Percentiles rank a stretch among this genome's conserved stretches.
Conservation (phyloP, 2,329 filamentous ascomycete genomes). For the Trichoderma atroviride region DNA sequence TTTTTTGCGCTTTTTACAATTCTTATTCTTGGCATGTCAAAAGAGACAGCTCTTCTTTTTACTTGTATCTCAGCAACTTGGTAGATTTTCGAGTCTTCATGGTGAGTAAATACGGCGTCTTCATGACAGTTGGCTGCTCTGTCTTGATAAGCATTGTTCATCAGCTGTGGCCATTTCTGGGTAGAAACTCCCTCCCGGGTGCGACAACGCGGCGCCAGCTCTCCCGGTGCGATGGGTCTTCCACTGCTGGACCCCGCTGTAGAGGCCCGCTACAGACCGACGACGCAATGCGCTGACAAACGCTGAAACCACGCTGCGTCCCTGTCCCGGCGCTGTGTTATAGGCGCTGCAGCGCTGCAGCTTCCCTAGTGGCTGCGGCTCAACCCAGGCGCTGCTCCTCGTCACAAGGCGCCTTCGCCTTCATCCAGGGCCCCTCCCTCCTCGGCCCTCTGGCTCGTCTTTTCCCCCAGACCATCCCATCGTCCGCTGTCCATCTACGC, state of each 20-base stretch:
- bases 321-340: background rate
- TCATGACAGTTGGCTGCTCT: background rate
- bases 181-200: background rate
- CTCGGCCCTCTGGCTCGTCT: background rate
- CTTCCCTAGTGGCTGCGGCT: slow-evolving; percentile 20
- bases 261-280: background rate
- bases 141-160: background rate
- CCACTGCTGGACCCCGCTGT: slow-evolving; percentile 6
- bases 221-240: background rate
- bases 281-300: slow-evolving; percentile 22
- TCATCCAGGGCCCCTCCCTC: slow-evolving; percentile 1
- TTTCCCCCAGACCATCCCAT: slow-evolving; percentile 11
- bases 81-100: background rate
- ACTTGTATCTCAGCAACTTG: no score
- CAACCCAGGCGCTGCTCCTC: background rate
- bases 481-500: background rate
- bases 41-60: background rate
- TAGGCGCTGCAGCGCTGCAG: background rate
- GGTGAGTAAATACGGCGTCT: background rate
- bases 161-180: background rate
- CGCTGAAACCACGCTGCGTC: background rate
- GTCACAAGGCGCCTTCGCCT: slow-evolving; percentile 2
- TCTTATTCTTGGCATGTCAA: background rate
- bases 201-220: background rate
- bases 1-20: slow-evolving; percentile 13